A percentile compares a stretch with the other conserved stretches of the same genome.
Conservation (phyloP, 148 eudicot species). For the Camellia japonica region DNA sequence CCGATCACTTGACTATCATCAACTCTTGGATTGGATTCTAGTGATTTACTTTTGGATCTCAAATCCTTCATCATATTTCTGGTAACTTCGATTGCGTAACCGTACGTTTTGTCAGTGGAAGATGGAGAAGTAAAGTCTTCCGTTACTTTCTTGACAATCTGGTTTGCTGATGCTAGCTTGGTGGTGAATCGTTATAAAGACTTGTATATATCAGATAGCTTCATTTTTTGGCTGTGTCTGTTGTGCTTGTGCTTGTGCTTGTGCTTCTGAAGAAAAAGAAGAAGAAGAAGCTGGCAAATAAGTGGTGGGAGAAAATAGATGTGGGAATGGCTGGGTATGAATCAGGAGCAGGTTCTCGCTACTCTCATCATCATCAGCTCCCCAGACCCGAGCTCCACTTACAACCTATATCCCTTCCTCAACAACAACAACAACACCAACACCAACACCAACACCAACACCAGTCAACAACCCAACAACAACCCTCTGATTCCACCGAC, state of each 20-base stretch:
- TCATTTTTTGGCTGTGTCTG: neutral
- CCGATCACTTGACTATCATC: neutral
- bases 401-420: constrained; percentile 8
- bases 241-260: neutral
- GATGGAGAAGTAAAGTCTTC: neutral
- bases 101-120: neutral
- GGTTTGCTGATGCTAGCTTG: neutral
- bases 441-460: neutral
- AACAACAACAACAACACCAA: neutral
- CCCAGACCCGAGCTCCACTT: constrained; percentile 15
- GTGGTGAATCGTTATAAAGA: neutral
- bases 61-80: neutral
- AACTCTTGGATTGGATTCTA: neutral
- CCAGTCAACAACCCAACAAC: constrained; percentile 3
- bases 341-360: constrained; percentile 13
- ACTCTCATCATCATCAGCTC: constrained; percentile 2
- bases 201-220: neutral
- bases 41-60: neutral
- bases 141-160: neutral
- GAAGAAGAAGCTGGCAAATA: neutral
- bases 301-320: neutral
- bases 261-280: neutral
- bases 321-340: constrained; percentile 4
- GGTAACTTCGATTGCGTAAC: neutral
- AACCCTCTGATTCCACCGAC: neutral